Evolutionary conservation across 345 rosid genomes (phyloP).

Genomic region (Psidium guajava): DNA sequence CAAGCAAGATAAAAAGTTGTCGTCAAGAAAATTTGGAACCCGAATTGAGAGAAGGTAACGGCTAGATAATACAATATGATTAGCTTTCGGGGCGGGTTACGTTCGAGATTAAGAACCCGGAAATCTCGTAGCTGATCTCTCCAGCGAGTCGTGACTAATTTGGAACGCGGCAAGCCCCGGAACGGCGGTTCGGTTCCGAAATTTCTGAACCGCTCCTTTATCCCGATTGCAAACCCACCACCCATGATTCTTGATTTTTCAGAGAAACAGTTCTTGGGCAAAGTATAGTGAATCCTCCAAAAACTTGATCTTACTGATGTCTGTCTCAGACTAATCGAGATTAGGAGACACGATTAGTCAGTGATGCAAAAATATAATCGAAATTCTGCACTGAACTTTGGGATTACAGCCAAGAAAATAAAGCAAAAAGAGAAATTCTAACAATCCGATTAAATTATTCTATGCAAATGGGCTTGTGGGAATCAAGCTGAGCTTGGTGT

Average conservation of each 20-base stretch:
- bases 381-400: background rate
- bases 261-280: background rate
- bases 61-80: background rate
- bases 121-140: accelerated
- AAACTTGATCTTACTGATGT: background rate
- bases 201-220: background rate
- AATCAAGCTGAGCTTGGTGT: background rate
- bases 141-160: no score
- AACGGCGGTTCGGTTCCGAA: no score
- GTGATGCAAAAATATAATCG: background rate
- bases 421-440: background rate
- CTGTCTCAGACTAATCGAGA: background rate
- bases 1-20: background rate
- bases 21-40: background rate
- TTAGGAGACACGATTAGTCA: background rate
- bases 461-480: background rate
- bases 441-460: background rate
- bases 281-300: background rate
- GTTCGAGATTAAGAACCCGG: background rate
- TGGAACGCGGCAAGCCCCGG: no score
- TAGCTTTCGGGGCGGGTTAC: accelerated
- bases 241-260: background rate
- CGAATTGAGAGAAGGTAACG: accelerated
- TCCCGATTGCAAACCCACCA: background rate
- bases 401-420: background rate